Percentiles rank a stretch among this genome's conserved stretches.
phyloP scores from a whole-genome alignment of 169 alveolate species.

The Cryptosporidium baileyi region DNA sequence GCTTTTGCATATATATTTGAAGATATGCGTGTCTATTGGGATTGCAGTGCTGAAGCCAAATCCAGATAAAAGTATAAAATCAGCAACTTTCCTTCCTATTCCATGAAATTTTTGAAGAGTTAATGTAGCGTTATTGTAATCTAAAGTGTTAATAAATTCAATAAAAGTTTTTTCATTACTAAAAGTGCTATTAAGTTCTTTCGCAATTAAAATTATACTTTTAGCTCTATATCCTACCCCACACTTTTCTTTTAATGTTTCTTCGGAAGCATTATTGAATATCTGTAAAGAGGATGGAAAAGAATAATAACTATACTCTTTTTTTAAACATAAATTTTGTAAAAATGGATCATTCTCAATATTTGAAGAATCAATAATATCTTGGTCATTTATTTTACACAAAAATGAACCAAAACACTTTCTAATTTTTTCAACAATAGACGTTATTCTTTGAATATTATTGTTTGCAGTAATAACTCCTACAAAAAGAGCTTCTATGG shows the following conservation, averaged over 20 bases:
- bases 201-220: constrained; percentile 24
- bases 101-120: constrained; percentile 56
- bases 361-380: background rate
- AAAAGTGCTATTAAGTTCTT: background rate
- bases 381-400: constrained; percentile 5
- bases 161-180: background rate
- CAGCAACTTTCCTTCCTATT: constrained; percentile 55
- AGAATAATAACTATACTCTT: constrained; percentile 1
- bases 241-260: constrained; percentile 17
- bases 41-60: constrained; percentile 56
- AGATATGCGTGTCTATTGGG: constrained; percentile 67
- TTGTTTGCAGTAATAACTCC: constrained; percentile 64
- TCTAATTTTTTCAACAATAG: constrained; percentile 27
- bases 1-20: constrained; percentile 23
- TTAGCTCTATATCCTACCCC: constrained; percentile 67
- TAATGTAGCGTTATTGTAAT: constrained; percentile 14
- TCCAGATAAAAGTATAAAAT: constrained; percentile 52
- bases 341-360: background rate
- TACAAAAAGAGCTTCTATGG: constrained; percentile 60
- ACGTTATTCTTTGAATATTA: constrained; percentile 32
- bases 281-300: constrained; percentile 39
- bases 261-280: constrained; percentile 47
- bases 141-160: constrained; percentile 14
- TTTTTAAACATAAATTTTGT: background rate
- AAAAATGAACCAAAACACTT: constrained; percentile 13